Base-by-base conservation (phyloP, 2,329 filamentous ascomycete species). In the Pyrenochaeta sp. region DNA sequence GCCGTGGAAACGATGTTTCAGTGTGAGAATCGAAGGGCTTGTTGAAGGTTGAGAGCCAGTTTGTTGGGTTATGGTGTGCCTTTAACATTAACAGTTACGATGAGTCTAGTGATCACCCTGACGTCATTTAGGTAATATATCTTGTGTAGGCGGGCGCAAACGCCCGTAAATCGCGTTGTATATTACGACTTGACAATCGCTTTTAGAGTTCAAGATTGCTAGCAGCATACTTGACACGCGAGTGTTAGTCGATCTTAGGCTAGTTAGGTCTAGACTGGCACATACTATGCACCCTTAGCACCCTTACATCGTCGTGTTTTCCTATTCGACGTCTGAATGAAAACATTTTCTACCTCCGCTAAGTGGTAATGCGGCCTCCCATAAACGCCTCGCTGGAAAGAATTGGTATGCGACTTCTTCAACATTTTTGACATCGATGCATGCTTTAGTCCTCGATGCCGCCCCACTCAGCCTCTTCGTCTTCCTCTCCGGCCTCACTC, bases 391-490 rank as follows among this genome's bases (percentile, higher is more conserved):
- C 66, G 71, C 72, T 73, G 49, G 52, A 62, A 51, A 13, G 32
- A 56, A 68, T 65, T 64, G 46, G 51, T 40, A 34, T 27, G 25
- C 42, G 19, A 45, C 32, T 37, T 43, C 37, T 43, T 36, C 15
- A 24, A 44, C 10, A 44, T 25, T 19, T 13, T 24, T 10, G 36
- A 19, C 36, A 39, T n/a, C 24, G 12, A 43, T 28, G 24, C 10
- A 15, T 19, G 4, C 36, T 42, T 82, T 78, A 89, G 66, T 90
- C 88, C 7, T 86, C 85, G 66, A 93, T 88, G 0, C 91, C 91
- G 64, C 84, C 88, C 87, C 89, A 92, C 64, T 86, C 85, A 30
- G 83, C 84, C 67, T 86, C 85, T 32, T 84, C 84, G 6, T 85
- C 82, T 27, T 81, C 82, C n/a, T 67, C 73, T 25, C 66, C 64